Conservation (phyloP, 805 yeast species). For the Maudiozyma barnettii region DNA sequence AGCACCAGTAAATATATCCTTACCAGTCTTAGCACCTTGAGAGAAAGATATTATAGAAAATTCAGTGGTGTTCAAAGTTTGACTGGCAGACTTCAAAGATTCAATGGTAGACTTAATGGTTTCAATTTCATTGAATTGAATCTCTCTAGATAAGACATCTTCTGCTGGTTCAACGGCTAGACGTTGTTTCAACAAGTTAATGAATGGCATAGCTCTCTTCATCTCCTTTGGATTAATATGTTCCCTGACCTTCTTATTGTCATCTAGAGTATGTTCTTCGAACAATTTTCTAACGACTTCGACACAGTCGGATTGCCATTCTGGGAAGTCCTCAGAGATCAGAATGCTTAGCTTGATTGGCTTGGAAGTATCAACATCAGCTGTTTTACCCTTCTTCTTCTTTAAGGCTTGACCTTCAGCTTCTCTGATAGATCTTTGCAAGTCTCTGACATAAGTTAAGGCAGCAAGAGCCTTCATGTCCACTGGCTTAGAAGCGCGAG, state of each 20-base stretch:
- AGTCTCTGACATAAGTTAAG: conserved; percentile 66
- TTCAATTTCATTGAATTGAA: conserved; percentile 69
- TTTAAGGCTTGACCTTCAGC: conserved; percentile 78
- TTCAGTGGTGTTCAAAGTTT: conserved; percentile 45
- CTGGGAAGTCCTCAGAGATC: conserved; percentile 78
- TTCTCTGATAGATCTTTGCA: conserved; percentile 83
- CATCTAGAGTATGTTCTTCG: conserved; percentile 52
- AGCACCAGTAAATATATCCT: conserved; percentile 58
- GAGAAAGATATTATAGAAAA: conserved; percentile 54
- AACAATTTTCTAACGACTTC: conserved; percentile 72
- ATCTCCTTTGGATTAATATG: conserved; percentile 71
- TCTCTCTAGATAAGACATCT: conserved; percentile 81
- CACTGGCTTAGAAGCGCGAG: conserved; percentile 60
- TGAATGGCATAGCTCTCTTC: conserved; percentile 98
- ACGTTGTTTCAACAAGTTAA: conserved; percentile 75
- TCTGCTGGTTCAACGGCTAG: conserved; percentile 57
- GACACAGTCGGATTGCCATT: conserved; percentile 79
- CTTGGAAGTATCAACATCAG: conserved; percentile 62
- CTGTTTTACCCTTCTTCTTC: conserved; percentile 76
- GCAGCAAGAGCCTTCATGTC: conserved; percentile 55
- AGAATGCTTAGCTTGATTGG: conserved; percentile 68
- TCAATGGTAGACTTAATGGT: conserved; percentile 48
- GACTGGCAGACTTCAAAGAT: conserved; percentile 55
- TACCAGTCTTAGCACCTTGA: conserved; percentile 55
- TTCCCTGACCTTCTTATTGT: conserved; percentile 53